These are phyloP conservation scores for Prinsepia uniflora DNA, from an alignment of 306 rosid species.

Conservation along the genomic window DNA sequence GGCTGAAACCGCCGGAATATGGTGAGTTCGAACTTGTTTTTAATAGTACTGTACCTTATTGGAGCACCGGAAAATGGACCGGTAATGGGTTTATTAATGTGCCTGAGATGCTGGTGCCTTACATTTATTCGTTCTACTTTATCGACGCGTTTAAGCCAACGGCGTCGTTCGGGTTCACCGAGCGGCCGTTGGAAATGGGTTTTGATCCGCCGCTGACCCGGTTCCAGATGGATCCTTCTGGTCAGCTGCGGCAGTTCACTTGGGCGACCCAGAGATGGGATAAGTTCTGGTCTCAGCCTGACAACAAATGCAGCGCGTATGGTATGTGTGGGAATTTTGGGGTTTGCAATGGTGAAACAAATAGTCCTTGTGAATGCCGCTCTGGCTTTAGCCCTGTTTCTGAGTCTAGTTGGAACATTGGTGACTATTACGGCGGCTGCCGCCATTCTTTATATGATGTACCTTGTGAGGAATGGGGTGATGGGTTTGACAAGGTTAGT, in stretches of 20 bases:
- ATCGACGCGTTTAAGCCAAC: constrained; percentile 34
- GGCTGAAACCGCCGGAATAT: constrained; percentile 41
- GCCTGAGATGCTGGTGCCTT: constrained; percentile 67
- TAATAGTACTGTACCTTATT: constrained; percentile 43
- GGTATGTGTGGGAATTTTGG: constrained; percentile 64
- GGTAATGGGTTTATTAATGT: constrained; percentile 40
- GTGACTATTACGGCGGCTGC: constrained; percentile 57
- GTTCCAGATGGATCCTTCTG: constrained; percentile 47
- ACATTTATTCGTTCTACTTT: constrained; percentile 57
- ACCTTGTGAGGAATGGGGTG: constrained; percentile 29
- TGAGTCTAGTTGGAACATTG: constrained; percentile 37
- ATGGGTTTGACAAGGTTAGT: constrained; percentile 42
- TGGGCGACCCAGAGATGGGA: constrained; percentile 62
- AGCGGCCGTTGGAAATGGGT: constrained; percentile 34
- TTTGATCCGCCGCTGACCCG: constrained; percentile 36
- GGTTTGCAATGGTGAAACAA: constrained; percentile 25
- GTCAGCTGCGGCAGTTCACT: constrained; percentile 63
- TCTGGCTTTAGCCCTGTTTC: constrained; percentile 48
- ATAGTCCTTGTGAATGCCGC: constrained; percentile 40
- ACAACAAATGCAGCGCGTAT: constrained; percentile 32
- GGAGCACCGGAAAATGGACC: constrained; percentile 74
- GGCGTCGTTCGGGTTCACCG: constrained; percentile 74
- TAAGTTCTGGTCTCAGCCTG: constrained; percentile 64
- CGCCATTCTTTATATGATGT: not conserved
- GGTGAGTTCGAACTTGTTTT: constrained; percentile 63